Percentiles rank a stretch among this genome's conserved stretches.
Conservation (phyloP, 169 alveolate species). For the Eimeria praecox region DNA sequence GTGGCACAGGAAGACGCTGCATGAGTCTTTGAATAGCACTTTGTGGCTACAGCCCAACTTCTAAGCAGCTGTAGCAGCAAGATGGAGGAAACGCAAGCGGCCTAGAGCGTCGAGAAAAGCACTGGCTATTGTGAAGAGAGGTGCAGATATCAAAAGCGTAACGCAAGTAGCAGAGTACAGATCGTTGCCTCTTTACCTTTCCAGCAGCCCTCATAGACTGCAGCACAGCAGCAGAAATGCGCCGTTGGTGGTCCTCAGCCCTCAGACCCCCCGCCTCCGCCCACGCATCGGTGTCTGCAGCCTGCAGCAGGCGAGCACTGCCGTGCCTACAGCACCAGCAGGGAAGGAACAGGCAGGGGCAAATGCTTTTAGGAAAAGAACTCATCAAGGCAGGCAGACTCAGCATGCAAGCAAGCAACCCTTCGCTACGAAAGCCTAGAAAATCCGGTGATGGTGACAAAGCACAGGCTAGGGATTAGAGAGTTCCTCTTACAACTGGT, state of each 20-base stretch:
- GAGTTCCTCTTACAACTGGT: neutral
- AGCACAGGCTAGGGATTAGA: no score
- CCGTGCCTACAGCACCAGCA: conserved; percentile 32
- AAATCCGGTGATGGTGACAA: neutral
- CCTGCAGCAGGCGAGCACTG: conserved; percentile 55
- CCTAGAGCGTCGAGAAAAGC: neutral
- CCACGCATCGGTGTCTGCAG: conserved; percentile 33
- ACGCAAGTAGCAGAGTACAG: neutral
- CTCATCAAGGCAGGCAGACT: neutral
- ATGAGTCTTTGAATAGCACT: neutral
- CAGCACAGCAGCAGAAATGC: conserved; percentile 54
- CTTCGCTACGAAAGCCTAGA: neutral
- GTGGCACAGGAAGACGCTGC: neutral
- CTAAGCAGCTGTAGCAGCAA: neutral
- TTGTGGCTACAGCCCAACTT: neutral
- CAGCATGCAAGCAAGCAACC: neutral
- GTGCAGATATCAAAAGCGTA: neutral
- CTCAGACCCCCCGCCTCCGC: conserved; percentile 27
- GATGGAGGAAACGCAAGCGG: neutral
- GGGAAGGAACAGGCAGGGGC: neutral
- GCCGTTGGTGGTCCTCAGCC: conserved; percentile 55
- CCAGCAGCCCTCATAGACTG: conserved; percentile 67
- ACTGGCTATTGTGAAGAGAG: neutral
- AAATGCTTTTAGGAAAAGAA: neutral
- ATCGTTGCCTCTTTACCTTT: conserved; percentile 13